phyloP scores from a whole-genome alignment of 345 rosid species.

The Sisymbrium irio region DNA sequence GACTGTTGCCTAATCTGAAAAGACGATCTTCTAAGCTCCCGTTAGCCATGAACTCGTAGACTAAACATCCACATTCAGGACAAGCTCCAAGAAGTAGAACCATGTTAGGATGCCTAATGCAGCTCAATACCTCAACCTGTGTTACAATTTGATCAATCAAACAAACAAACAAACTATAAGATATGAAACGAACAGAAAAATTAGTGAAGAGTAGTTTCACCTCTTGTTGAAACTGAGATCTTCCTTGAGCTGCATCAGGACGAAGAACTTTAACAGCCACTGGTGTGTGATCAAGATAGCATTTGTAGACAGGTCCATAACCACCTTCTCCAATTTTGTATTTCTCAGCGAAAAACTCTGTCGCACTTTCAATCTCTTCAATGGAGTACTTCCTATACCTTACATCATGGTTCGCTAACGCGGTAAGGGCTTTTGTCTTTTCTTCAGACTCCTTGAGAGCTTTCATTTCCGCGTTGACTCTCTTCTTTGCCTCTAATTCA shows the following conservation, averaged over 20 bases:
- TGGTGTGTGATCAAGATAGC: conserved; percentile 76
- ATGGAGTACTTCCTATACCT: conserved; percentile 78
- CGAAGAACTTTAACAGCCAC: conserved; percentile 91
- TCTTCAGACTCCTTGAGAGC: conserved; percentile 72
- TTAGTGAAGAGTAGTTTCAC: conserved; percentile 18
- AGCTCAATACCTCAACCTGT: conserved; percentile 81
- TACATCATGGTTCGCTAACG: conserved; percentile 50
- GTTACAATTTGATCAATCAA: not conserved
- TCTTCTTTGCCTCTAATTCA: conserved; percentile 68
- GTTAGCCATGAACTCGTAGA: conserved; percentile 86
- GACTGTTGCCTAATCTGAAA: conserved; percentile 52
- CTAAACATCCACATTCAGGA: conserved; percentile 82
- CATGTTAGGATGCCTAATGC: conserved; percentile 94
- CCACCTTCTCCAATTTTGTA: conserved; percentile 97
- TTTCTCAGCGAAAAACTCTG: conserved; percentile 57
- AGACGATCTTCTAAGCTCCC: conserved; percentile 95
- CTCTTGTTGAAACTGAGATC: conserved; percentile 96
- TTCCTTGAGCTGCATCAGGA: conserved; percentile 96
- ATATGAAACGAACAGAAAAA: not conserved
- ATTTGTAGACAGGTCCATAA: conserved; percentile 87
- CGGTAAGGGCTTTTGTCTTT: conserved; percentile 66
- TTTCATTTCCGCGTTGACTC: conserved; percentile 76
- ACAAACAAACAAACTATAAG: not conserved
- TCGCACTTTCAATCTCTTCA: conserved; percentile 80
- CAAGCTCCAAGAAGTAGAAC: conserved; percentile 91